These are phyloP conservation scores for Mycena latifolia DNA, from an alignment of 768 basidiomycete species.

Conservation along the genomic window DNA sequence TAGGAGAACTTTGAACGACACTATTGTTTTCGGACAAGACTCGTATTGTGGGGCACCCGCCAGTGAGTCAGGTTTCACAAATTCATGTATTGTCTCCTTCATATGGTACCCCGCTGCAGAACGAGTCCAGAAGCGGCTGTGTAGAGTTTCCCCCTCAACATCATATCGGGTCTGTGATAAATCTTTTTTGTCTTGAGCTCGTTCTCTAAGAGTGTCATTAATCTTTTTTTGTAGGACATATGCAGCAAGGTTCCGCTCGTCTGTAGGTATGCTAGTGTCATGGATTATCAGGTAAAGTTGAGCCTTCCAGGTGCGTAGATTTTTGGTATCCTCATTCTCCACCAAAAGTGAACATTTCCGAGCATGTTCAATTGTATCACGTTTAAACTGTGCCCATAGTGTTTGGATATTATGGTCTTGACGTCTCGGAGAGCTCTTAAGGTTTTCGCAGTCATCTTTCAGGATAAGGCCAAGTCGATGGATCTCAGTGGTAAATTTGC, in stretches of 20 bases:
- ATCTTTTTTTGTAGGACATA: constrained; percentile 2
- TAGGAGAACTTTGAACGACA: no score
- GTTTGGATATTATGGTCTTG: not conserved
- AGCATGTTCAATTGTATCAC: not conserved
- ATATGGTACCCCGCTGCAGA: not conserved
- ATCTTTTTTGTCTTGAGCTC: not conserved
- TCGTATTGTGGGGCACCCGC: not conserved
- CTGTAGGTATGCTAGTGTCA: not conserved
- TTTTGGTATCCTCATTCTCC: not conserved
- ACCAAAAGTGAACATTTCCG: not conserved
- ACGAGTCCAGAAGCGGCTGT: constrained; percentile 4
- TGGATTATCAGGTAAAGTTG: constrained; percentile 15
- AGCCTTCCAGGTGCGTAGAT: constrained; percentile 6
- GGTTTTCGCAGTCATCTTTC: not conserved
- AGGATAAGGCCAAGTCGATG: not conserved
- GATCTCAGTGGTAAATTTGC: no score
- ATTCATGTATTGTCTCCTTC: constrained; percentile 13
- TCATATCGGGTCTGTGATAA: constrained; percentile 1
- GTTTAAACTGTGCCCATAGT: constrained; percentile 3
- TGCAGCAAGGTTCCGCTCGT: not conserved
- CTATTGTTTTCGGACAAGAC: not conserved
- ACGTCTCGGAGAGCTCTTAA: not conserved
- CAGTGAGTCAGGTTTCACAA: not conserved
- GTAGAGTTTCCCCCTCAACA: no score
- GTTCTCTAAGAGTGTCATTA: constrained; percentile 2